Evolutionary conservation across 768 basidiomycete genomes (phyloP).

Genomic region (Cyathus striatus): DNA sequence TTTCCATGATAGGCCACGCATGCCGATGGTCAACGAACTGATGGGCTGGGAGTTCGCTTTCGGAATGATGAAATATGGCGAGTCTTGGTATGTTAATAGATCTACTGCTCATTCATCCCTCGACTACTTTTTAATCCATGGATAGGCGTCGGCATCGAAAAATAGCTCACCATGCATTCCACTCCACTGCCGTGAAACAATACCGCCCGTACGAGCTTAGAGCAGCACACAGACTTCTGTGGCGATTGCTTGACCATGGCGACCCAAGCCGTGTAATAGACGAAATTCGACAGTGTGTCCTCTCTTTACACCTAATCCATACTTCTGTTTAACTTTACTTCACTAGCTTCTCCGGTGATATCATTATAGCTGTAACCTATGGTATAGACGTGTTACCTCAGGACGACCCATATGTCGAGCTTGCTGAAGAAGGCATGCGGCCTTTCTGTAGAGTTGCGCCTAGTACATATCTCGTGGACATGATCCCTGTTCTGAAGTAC

Average conservation of each 20-base stretch:
- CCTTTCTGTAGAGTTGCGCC: slow-evolving; percentile 8
- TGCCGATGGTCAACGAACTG: slow-evolving; percentile 18
- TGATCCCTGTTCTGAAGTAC: slow-evolving; percentile 15
- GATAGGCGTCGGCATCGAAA: slow-evolving; percentile 13
- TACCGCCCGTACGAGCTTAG: slow-evolving; percentile 11
- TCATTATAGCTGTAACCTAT: slow-evolving; percentile 17
- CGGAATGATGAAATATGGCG: slow-evolving; percentile 14
- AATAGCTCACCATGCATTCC: slow-evolving; percentile 14
- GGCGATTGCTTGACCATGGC: slow-evolving; percentile 8
- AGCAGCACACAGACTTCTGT: slow-evolving; percentile 12
- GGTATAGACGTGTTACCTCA: slow-evolving; percentile 15
- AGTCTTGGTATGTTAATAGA: not conserved
- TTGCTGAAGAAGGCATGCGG: slow-evolving; percentile 11
- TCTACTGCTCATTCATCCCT: no score
- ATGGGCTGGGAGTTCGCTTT: slow-evolving; percentile 18
- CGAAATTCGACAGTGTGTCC: slow-evolving; percentile 14
- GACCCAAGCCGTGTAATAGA: slow-evolving; percentile 10
- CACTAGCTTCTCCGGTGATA: slow-evolving; percentile 16
- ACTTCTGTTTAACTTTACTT: not conserved
- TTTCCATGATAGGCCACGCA: slow-evolving; percentile 8
- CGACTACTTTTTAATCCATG: no score
- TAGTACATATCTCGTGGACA: slow-evolving; percentile 13
- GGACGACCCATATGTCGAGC: slow-evolving; percentile 16
- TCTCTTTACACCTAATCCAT: not conserved
- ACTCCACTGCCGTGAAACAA: slow-evolving; percentile 7